Evolutionary conservation across 192 early-diverging fungal species (phyloP).

Genomic region (Coemansia sp.): DNA sequence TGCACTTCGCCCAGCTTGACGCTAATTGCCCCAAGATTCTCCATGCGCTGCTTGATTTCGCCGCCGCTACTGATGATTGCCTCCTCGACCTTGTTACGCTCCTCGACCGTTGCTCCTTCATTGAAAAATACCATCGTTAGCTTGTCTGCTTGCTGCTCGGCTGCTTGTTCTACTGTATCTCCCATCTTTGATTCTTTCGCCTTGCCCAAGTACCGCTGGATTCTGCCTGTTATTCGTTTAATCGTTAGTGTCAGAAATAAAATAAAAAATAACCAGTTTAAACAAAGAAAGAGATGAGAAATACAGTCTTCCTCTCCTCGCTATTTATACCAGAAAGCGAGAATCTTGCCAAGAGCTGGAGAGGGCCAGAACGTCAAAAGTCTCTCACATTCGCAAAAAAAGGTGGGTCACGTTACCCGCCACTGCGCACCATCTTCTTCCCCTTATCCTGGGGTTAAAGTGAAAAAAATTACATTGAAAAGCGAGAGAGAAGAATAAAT

Average conservation of each 20-base stretch:
- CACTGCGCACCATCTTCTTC: too few relatives aligned
- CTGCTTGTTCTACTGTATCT: not conserved
- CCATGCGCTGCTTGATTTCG: not conserved
- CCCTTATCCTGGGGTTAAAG: too few relatives aligned
- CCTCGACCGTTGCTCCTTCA: not conserved
- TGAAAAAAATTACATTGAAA: too few relatives aligned
- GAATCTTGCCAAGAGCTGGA: too few relatives aligned
- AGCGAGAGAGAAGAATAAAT: too few relatives aligned
- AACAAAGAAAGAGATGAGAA: not conserved
- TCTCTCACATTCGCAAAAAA: too few relatives aligned
- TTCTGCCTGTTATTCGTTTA: not conserved
- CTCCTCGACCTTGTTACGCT: not conserved
- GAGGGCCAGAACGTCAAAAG: too few relatives aligned
- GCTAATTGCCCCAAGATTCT: not conserved
- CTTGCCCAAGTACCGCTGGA: not conserved
- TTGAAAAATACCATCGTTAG: constrained; percentile 5
- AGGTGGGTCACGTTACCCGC: too few relatives aligned
- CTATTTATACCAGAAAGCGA: too few relatives aligned
- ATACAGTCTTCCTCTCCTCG: too few relatives aligned
- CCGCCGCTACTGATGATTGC: constrained; percentile 4
- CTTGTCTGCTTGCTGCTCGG: not conserved
- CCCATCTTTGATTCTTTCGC: not conserved
- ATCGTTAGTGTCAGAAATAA: not conserved
- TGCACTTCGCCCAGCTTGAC: not conserved
- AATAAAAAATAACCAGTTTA: not conserved